Evolutionary conservation across 768 basidiomycete species (phyloP).

Genomic region (Butyriboletus loyo): DNA sequence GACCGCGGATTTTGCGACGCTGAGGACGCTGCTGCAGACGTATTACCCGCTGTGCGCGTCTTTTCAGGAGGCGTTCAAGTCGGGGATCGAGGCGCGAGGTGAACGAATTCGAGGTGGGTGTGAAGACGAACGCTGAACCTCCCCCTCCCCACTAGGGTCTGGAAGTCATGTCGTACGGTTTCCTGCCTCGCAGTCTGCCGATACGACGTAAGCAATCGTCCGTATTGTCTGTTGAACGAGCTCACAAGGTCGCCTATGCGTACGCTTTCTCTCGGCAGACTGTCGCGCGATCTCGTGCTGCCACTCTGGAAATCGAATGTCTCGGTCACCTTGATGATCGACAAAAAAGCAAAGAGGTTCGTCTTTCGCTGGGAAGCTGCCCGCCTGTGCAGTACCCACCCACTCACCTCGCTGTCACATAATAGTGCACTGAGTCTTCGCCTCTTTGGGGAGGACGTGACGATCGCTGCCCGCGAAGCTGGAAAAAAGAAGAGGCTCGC

Average conservation of each 20-base stretch:
- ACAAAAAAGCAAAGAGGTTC: constrained; percentile 95
- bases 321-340: constrained; percentile 88
- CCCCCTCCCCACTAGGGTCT: constrained; percentile 37
- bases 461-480: constrained; percentile 43
- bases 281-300: constrained; percentile 79
- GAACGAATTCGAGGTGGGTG: constrained; percentile 39
- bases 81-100: constrained; percentile 54
- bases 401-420: background rate
- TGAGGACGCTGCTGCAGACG: constrained; percentile 68
- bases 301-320: constrained; percentile 94
- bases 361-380: constrained; percentile 7
- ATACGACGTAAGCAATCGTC: constrained; percentile 48
- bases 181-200: constrained; percentile 48
- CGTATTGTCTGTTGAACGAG: background rate
- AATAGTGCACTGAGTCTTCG: constrained; percentile 86
- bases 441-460: constrained; percentile 79
- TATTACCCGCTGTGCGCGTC: constrained; percentile 76
- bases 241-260: background rate
- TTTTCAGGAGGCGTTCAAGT: constrained; percentile 60
- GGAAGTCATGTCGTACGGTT: constrained; percentile 79
- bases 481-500: constrained; percentile 21
- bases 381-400: background rate
- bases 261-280: constrained; percentile 34
- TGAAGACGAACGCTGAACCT: background rate
- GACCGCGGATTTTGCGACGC: constrained; percentile 47